phyloP scores from a whole-genome alignment of 164 flowering plant genomes.

The Vitis amurensis region DNA sequence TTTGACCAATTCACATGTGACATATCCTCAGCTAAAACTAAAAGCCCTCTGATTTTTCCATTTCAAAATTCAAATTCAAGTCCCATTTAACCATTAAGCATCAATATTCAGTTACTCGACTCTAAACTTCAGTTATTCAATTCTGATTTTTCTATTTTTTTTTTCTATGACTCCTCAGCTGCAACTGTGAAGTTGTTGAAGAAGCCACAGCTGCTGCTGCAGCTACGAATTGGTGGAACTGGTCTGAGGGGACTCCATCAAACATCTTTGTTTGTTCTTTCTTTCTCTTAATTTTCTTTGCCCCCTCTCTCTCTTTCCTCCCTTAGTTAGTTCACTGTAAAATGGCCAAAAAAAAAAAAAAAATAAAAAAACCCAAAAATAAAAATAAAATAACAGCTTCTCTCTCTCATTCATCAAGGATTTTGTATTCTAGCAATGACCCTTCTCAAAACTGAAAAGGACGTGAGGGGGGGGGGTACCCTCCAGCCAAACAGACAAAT shows the following conservation, averaged over 20 bases:
- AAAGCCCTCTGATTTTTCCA: too few relatives aligned
- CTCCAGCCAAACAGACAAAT: conserved; percentile 1
- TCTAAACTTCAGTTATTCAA: too few relatives aligned
- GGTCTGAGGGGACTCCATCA: conserved; percentile 51
- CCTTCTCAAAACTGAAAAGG: conserved; percentile 1
- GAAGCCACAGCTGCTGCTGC: neutral
- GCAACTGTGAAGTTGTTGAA: conserved; percentile 21
- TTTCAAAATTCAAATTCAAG: too few relatives aligned
- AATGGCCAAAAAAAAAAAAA: conserved; percentile 7
- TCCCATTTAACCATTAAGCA: too few relatives aligned
- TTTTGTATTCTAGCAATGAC: conserved; percentile 14
- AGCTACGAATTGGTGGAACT: conserved; percentile 55
- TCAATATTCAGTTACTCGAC: too few relatives aligned
- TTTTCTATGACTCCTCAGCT: neutral
- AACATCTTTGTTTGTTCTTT: conserved; percentile 38
- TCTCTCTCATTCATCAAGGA: conserved; percentile 36
- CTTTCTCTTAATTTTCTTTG: neutral
- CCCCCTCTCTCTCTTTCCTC: conserved; percentile 6
- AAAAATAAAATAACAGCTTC: neutral
- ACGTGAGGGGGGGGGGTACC: conserved; percentile 11
- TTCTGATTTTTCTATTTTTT: too few relatives aligned
- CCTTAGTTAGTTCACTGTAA: conserved; percentile 15
- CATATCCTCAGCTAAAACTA: too few relatives aligned
- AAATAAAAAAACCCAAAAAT: conserved; percentile 6
- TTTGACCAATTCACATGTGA: too few relatives aligned